Evolutionary conservation across 1,284 basidiomycete genomes (phyloP).

Genomic region (Tremellales sp.): DNA sequence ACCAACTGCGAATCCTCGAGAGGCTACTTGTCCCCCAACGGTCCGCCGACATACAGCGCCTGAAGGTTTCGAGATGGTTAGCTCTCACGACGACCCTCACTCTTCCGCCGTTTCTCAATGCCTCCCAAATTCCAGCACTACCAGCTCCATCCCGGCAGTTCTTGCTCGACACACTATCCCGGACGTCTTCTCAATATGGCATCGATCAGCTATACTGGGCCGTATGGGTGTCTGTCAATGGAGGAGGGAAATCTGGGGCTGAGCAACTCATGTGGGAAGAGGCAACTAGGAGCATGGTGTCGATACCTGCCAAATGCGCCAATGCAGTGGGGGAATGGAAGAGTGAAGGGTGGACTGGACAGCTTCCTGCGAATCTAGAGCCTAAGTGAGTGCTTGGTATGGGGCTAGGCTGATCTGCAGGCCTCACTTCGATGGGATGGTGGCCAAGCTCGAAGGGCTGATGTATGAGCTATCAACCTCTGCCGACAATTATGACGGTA

Average conservation of each 20-base stretch:
- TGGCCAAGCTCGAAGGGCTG: constrained; percentile 37
- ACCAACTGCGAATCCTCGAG: constrained; percentile 18
- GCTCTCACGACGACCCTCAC: constrained; percentile 31
- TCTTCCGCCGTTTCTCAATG: constrained; percentile 22
- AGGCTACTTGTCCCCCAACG: constrained; percentile 27
- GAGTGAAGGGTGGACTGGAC: constrained; percentile 35
- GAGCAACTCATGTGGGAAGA: constrained; percentile 38
- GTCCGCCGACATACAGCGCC: neutral
- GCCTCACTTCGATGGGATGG: constrained; percentile 57
- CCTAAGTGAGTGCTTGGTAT: constrained; percentile 18
- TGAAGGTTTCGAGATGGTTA: constrained; percentile 14
- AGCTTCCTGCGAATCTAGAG: constrained; percentile 19
- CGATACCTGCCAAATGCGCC: constrained; percentile 35
- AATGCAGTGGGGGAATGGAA: constrained; percentile 47
- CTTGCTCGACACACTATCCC: constrained; percentile 52
- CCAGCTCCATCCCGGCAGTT: constrained; percentile 23
- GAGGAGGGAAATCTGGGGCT: constrained; percentile 7
- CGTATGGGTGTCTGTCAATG: constrained; percentile 38
- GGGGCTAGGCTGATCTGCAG: constrained; percentile 44
- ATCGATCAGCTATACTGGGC: constrained; percentile 62
- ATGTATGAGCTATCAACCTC: constrained; percentile 54
- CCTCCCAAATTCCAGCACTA: constrained; percentile 5
- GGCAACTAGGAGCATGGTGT: constrained; percentile 20
- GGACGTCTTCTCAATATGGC: constrained; percentile 59
- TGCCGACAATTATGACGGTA: no score